Base-by-base conservation (phyloP, 2,329 filamentous ascomycete species). In the Aspergillus thermomutatus region DNA sequence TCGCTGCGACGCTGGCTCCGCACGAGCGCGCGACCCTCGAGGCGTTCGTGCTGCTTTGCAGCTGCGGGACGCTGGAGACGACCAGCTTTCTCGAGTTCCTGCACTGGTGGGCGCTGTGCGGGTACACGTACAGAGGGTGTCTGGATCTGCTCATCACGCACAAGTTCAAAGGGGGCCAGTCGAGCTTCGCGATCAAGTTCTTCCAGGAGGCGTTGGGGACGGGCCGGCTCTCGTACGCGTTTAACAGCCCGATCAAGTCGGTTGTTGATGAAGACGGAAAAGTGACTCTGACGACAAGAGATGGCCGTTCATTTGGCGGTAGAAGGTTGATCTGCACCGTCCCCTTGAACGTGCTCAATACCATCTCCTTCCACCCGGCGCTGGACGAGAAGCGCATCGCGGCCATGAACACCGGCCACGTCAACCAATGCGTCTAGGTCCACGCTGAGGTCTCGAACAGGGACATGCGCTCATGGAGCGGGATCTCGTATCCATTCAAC, bases 11-110 rank as follows among this genome's bases (percentile, higher is more conserved):
- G 0, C 65, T 81, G 1, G 74, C 74, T 0, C 70, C 72, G 0
- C 68, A 76, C n/a, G 79, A 82, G 57, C 70, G 72, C 1, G 65
- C 70, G 2, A 65, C 67, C 2, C 40, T 80, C 2, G 76, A 80
- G 59, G 66, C 70, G 0, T 79, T 78, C 10, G 64, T 80, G 0
- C 66, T 78, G 0, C 72, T 80, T 1, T 75, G 72, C 57, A 78
- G 77, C 50, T 76, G 78, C 4, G 75, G 67, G 0, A 78, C 74
- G 0, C 71, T 79, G 0, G 71, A 76, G 9, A 78, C 75, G 0
- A 76, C 73, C 0, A 76, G 74, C 23, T 79, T 82, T 56, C 75
- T 76, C 49, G 79, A 82, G 53, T 75, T 81, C 31, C 64, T 82
- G 19, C 78, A 79, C 55, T 80, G 78, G 79, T 81, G 73, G 78